Evolutionary conservation across 1,284 basidiomycete species (phyloP).

Genomic region (Kwoniella shivajii): DNA sequence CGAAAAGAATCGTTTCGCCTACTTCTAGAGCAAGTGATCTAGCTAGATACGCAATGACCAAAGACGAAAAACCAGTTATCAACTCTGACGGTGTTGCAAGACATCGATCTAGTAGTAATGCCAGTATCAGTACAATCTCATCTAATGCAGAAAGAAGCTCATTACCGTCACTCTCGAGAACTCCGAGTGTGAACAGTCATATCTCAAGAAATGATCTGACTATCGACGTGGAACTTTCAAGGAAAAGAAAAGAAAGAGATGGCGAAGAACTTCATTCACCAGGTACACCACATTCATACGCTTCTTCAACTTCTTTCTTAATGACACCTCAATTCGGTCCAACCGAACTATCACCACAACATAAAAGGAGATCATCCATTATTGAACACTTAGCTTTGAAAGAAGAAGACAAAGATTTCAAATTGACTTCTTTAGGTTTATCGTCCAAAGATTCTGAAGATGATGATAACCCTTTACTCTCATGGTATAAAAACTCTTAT

Average conservation of each 20-base stretch:
- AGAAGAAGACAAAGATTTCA: slow-evolving; percentile 5
- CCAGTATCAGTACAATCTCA: background rate
- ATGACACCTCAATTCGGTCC: slow-evolving; percentile 15
- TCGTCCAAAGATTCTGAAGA: background rate
- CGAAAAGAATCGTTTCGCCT: slow-evolving; percentile 5
- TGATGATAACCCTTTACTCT: slow-evolving; percentile 2
- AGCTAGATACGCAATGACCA: slow-evolving; percentile 24
- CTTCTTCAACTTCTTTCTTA: slow-evolving; percentile 5
- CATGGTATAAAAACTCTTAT: slow-evolving; percentile 10
- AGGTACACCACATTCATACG: slow-evolving; percentile 11
- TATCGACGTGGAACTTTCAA: slow-evolving; percentile 8
- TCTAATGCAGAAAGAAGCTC: background rate
- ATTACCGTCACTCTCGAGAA: background rate
- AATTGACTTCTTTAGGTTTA: background rate
- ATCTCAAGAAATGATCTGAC: background rate
- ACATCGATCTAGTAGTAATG: background rate
- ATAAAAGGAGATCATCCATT: slow-evolving; percentile 20
- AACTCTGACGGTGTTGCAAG: slow-evolving; percentile 7
- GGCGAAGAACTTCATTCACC: slow-evolving; percentile 8
- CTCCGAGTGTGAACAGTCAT: background rate
- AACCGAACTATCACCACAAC: slow-evolving; percentile 3
- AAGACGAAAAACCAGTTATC: slow-evolving; percentile 21
- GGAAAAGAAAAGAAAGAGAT: slow-evolving; percentile 12
- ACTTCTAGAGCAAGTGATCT: slow-evolving; percentile 16
- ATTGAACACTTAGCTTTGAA: slow-evolving; percentile 15